phyloP scores from a whole-genome alignment of 257 asterid species.

The Gynochthodes officinalis region DNA sequence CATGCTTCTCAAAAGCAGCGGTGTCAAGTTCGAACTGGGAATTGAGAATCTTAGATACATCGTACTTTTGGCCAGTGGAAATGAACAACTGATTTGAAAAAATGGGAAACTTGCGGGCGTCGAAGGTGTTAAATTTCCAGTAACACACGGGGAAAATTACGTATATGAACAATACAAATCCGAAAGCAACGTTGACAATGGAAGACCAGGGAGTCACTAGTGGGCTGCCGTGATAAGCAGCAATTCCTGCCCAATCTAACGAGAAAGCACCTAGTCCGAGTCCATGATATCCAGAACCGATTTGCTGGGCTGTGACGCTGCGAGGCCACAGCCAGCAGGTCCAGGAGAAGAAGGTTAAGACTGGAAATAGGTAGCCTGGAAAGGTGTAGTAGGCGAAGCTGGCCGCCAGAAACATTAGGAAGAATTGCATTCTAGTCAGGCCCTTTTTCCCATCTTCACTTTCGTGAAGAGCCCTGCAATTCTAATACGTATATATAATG shows the following conservation, averaged over 20 bases:
- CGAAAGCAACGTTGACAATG: constrained; percentile 65
- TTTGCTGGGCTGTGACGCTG: constrained; percentile 86
- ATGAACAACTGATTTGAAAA: constrained; percentile 75
- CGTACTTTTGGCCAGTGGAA: constrained; percentile 58
- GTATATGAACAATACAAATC: constrained; percentile 79
- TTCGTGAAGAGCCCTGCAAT: constrained; percentile 90
- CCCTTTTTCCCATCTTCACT: constrained; percentile 54
- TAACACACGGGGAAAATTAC: constrained; percentile 76
- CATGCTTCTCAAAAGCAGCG: constrained; percentile 52
- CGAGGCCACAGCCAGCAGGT: constrained; percentile 85
- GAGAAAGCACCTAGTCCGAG: constrained; percentile 92
- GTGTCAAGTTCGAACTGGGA: constrained; percentile 67
- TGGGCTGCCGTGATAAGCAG: constrained; percentile 93
- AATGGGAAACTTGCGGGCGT: constrained; percentile 75
- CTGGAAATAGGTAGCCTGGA: constrained; percentile 78
- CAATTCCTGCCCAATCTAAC: constrained; percentile 91
- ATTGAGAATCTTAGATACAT: constrained; percentile 65
- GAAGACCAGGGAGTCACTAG: constrained; percentile 74
- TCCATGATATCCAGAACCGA: constrained; percentile 90
- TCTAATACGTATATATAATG: too few species aligned
- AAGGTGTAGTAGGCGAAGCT: constrained; percentile 69
- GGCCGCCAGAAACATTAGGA: constrained; percentile 63
- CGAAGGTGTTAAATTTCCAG: constrained; percentile 82
- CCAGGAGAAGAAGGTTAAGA: constrained; percentile 87
- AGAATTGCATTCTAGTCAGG: constrained; percentile 72